Evolutionary conservation across 495 filamentous ascomycete species (phyloP), one percentile per base, ranked within the genome.

Genomic region (Immersiella caudata): DNA sequence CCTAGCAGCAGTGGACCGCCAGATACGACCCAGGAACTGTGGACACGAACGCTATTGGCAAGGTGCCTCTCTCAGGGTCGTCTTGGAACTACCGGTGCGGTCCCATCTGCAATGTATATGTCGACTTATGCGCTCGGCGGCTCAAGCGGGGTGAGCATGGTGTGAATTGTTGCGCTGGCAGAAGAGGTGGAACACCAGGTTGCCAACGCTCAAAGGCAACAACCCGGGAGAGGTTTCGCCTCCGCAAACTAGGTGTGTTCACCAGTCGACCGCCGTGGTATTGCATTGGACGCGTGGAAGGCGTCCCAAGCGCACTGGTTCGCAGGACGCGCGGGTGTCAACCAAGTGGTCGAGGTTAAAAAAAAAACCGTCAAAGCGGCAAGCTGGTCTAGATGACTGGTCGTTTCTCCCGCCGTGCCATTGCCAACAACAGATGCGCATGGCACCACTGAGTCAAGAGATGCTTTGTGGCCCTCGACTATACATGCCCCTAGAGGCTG

Each of bases 301-400:
- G 63, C n/a, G 58, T 63, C 64, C 70, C 72, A 63, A 67, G 67
- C 69, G 66, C 58, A 62, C 66, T 50, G 40, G 56, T 33, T 61
- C 52, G 64, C 49, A 60, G 63, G 49, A 27, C 63, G 59, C 60
- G 65, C 65, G 62, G 62, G 52, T 68, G 69, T 65, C 64, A 50
- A 67, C 66, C 40, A 62, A 56, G 63, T 61, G 60, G 70, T 29
- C 21, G 64, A 62, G 57, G 73, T 69, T 62, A 68, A 67, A 52
- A 26, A n/a, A n/a, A n/a, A n/a, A n/a, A n/a, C n/a, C 33, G 67
- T 75, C 62, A 72, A 73, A 74, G 74, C 74, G 68, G 35, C 49
- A 20, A 56, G 16, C 27, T 51, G 49, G 61, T 12, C 26, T 50
- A 27, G 35, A 26, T 62, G 35, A 62, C 60, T 62, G 36, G 36